Conservation (phyloP, 1,139 yeast species). For the Yamadazyma jaroonii region DNA sequence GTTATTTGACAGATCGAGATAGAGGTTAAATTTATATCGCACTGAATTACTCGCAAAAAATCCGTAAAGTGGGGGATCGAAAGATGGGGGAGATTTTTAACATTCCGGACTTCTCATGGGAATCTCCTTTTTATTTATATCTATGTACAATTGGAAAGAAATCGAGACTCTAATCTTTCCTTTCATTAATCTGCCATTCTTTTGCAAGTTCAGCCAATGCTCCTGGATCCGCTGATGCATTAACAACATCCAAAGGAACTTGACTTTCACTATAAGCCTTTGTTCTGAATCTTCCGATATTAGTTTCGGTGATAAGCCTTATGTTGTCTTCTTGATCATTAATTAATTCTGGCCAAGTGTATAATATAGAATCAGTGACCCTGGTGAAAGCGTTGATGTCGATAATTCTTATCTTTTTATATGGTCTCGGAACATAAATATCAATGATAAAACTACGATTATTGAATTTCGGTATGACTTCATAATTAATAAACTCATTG, state of each 20-base stretch:
- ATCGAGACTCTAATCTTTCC: background rate
- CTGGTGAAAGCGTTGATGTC: conserved; percentile 86
- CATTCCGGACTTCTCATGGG: too few species aligned
- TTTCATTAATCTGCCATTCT: conserved; percentile 45
- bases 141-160: too few species aligned
- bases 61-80: background rate
- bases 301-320: conserved; percentile 66
- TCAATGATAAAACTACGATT: conserved; percentile 68
- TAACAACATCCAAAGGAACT: conserved; percentile 87
- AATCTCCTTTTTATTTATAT: too few species aligned
- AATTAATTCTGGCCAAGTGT: conserved; percentile 78
- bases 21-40: background rate
- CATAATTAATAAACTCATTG: conserved; percentile 50
- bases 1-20: background rate
- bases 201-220: conserved; percentile 64
- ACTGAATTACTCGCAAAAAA: background rate
- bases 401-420: conserved; percentile 58
- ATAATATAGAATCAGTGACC: conserved; percentile 72
- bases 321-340: conserved; percentile 34
- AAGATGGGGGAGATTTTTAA: background rate
- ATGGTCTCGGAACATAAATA: conserved; percentile 77
- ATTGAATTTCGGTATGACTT: conserved; percentile 48
- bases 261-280: conserved; percentile 87
- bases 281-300: conserved; percentile 69
- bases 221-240: conserved; percentile 67